Evolutionary conservation across 495 filamentous ascomycete species (phyloP).

Genomic region (Lentithecium fluviatile): DNA sequence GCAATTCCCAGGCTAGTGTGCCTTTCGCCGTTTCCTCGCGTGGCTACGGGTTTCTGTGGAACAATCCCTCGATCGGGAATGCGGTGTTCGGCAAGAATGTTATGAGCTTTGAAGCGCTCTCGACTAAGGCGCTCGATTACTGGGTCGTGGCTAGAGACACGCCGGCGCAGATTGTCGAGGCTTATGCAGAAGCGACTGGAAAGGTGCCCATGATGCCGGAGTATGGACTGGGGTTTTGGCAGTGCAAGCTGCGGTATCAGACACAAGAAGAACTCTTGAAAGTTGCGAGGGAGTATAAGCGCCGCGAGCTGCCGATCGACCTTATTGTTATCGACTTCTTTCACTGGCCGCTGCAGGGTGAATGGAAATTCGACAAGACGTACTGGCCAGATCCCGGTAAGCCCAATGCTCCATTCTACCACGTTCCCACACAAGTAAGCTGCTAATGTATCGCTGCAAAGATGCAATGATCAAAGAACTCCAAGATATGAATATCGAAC

Average conservation of each 20-base stretch:
- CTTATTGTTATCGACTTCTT: slow-evolving; percentile 63
- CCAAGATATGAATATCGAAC: slow-evolving; percentile 51
- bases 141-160: slow-evolving; percentile 58
- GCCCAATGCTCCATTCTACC: neutral
- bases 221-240: slow-evolving; percentile 63
- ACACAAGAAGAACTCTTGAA: slow-evolving; percentile 58
- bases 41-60: slow-evolving; percentile 61
- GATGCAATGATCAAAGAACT: slow-evolving; percentile 57
- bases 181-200: slow-evolving; percentile 53
- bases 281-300: slow-evolving; percentile 55
- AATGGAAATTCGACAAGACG: slow-evolving; percentile 57
- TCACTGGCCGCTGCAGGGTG: slow-evolving; percentile 60
- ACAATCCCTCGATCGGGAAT: slow-evolving; percentile 57
- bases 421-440: neutral
- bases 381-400: slow-evolving; percentile 57
- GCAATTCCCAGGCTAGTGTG: slow-evolving; percentile 59
- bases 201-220: slow-evolving; percentile 62
- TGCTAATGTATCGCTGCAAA: neutral
- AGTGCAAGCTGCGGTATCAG: slow-evolving; percentile 60
- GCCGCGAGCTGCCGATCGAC: slow-evolving; percentile 53
- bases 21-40: slow-evolving; percentile 55
- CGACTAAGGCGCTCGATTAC: slow-evolving; percentile 55
- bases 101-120: slow-evolving; percentile 59
- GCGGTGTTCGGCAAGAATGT: slow-evolving; percentile 57
- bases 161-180: slow-evolving; percentile 53